A percentile compares a stretch with the other conserved stretches of the same genome.
These are phyloP conservation scores for Citeromyces siamensis DNA, from an alignment of 1,139 yeast genomes.

Conservation along the genomic window DNA sequence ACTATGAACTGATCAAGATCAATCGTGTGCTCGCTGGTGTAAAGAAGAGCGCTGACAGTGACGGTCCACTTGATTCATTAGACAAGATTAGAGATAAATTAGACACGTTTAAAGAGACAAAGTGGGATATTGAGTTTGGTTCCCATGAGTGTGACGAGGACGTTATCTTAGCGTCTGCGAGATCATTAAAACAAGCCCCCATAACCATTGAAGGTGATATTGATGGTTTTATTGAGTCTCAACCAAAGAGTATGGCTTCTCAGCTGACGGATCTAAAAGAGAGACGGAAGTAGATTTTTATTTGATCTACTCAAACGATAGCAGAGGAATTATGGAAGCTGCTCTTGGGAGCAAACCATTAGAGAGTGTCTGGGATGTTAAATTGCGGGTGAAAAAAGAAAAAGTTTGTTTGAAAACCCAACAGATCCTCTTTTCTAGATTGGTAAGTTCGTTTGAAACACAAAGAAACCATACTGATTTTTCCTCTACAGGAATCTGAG, in stretches of 20 bases:
- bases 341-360: too few relatives aligned
- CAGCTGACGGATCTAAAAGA: neutral
- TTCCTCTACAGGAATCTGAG: too few relatives aligned
- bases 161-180: neutral
- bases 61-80: constrained; percentile 4
- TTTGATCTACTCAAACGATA: too few relatives aligned
- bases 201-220: constrained; percentile 6
- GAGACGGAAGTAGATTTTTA: too few relatives aligned
- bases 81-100: constrained; percentile 2
- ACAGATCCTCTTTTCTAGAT: too few relatives aligned
- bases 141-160: neutral
- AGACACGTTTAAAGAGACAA: neutral
- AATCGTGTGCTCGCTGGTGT: constrained; percentile 25
- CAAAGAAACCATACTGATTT: too few relatives aligned
- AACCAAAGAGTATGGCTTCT: constrained; percentile 3
- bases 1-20: constrained; percentile 34
- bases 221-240: neutral
- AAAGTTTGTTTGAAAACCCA: too few relatives aligned
- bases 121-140: constrained; percentile 1
- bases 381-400: too few relatives aligned
- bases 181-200: neutral
- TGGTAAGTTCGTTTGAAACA: too few relatives aligned
- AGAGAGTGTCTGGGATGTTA: too few relatives aligned
- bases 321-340: too few relatives aligned
- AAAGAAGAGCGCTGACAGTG: constrained; percentile 10